Evolutionary conservation across 2,329 filamentous ascomycete genomes (phyloP), one percentile per base, ranked within the genome.

Genomic region (Fusarium sp.): DNA sequence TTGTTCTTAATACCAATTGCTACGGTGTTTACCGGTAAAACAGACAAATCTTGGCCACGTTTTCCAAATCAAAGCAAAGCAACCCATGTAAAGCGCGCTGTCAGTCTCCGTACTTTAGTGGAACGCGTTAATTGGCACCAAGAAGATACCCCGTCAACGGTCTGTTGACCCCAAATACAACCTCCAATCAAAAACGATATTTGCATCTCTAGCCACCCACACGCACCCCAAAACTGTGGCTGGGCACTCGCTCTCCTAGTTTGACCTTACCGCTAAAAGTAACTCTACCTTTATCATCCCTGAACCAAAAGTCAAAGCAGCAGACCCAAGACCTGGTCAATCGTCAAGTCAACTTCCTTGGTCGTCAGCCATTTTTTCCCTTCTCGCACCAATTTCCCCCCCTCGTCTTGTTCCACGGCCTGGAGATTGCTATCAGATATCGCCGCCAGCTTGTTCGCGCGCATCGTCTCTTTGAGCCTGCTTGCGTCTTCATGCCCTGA

Each of bases 321-420:
- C 29, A 31, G 13, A 31, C 29, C 10, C 9, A 31, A 33, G 51
- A 23, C 49, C 51, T 59, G 57, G 33, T 57, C 61, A 66, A 70
- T 61, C 68, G 61, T 69, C 67, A 62, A 72, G 61, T 69, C 67
- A 62, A 72, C 70, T 67, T 70, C 61, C 64, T 65, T 64, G 53
- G 50, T 64, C 38, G 50, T 57, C 60, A 67, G 62, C 59, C 56
- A 54, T 60, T 60, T 59, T 57, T 65, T 63, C 58, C 57, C 44
- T 52, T 49, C 52, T 66, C 60, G 46, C 66, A 67, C 53, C 48
- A 57, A 66, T 60, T 61, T 44, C 56, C 56, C 55, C 55, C 61
- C 54, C 50, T 62, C 56, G 51, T 48, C 44, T 41, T 45, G 33
- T 53, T 64, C 43, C 48, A 57, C 55, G 51, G 43, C 56, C 42